phyloP scores from a whole-genome alignment of 2,329 filamentous ascomycete genomes.

The Sarocladiaceae sp. region DNA sequence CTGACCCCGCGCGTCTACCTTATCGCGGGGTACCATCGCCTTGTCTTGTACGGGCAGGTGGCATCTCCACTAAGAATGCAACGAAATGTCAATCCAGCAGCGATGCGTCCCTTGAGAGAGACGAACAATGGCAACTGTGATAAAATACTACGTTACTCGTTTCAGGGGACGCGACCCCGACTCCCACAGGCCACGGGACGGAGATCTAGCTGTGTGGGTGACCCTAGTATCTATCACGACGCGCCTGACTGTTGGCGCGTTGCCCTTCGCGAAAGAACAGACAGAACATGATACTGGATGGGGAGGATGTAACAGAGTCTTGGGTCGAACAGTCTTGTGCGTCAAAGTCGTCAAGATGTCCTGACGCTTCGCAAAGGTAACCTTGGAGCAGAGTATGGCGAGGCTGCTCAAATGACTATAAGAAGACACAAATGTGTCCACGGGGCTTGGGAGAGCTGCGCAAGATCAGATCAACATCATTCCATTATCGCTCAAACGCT shows the following conservation, averaged over 20 bases:
- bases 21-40: background rate
- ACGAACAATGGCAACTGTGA: background rate
- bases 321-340: background rate
- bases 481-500: background rate
- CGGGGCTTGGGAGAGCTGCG: background rate
- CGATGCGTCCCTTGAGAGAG: background rate
- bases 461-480: background rate
- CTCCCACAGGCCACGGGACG: background rate
- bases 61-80: background rate
- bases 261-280: background rate
- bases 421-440: background rate
- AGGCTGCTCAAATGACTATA: background rate
- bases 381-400: background rate
- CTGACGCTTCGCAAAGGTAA: background rate
- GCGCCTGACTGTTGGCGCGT: background rate
- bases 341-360: background rate
- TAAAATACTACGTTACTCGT: background rate
- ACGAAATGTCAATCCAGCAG: background rate
- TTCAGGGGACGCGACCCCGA: background rate
- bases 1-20: background rate
- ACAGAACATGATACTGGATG: background rate
- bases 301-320: background rate
- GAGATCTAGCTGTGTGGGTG: background rate
- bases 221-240: background rate
- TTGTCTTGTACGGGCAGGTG: background rate